Evolutionary conservation across 2,329 filamentous ascomycete species (phyloP).

Genomic region (Ophiostoma ips): DNA sequence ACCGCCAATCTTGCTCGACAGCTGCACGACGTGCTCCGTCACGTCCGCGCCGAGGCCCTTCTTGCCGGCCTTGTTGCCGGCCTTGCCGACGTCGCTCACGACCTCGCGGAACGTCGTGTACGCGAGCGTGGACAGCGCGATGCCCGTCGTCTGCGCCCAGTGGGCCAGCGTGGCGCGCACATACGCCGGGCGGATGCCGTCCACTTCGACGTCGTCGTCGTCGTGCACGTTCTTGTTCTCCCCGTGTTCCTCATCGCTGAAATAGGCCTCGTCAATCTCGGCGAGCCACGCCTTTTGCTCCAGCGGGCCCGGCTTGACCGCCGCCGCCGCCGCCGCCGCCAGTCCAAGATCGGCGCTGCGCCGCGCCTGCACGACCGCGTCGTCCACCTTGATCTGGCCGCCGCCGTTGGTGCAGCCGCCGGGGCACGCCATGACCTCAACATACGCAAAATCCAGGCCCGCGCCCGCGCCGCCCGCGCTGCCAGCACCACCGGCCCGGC

Average conservation of each 20-base stretch:
- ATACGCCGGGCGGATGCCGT: constrained; percentile 50
- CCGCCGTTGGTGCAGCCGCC: constrained; percentile 98
- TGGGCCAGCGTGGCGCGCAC: constrained; percentile 57
- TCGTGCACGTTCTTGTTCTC: too few relatives aligned
- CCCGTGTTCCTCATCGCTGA: constrained; percentile 64
- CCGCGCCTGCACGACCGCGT: constrained; percentile 46
- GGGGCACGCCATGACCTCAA: constrained; percentile 98
- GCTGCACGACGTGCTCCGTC: constrained; percentile 69
- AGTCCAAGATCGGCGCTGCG: constrained; percentile 19
- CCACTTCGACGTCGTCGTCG: constrained; percentile 11
- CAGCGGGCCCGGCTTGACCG: constrained; percentile 49
- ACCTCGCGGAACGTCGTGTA: constrained; percentile 87
- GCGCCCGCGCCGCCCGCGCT: constrained; percentile 26
- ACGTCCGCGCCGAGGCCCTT: constrained; percentile 38
- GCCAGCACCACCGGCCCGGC: constrained; percentile 21
- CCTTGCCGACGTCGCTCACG: constrained; percentile 86
- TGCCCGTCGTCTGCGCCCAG: constrained; percentile 61
- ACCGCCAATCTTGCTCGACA: constrained; percentile 82
- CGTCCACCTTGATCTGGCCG: constrained; percentile 84
- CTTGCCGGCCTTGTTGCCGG: constrained; percentile 25
- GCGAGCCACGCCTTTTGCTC: constrained; percentile 80
- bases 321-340: constrained; percentile 13
- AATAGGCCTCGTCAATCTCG: constrained; percentile 80
- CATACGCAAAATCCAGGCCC: constrained; percentile 65
- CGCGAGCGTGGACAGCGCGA: constrained; percentile 57